Percentiles rank a stretch among this genome's conserved stretches.
Conservation (phyloP, 306 rosid species). For the Herpetospermum pedunculosum region DNA sequence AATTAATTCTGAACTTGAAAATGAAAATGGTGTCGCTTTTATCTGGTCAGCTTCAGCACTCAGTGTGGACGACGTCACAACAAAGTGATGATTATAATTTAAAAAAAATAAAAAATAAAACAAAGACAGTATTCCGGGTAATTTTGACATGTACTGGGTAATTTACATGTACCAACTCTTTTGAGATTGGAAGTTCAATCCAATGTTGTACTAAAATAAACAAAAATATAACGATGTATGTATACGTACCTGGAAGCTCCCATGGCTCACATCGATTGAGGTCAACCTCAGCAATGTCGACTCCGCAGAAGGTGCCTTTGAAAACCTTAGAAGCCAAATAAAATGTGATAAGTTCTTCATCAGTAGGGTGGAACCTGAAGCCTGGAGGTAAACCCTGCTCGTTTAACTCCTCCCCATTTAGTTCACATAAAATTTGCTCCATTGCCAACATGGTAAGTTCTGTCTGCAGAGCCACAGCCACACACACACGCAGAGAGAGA, state of each 20-base stretch:
- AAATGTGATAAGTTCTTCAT: slow-evolving; percentile 62
- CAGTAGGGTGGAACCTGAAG: slow-evolving; percentile 78
- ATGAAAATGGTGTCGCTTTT: not conserved
- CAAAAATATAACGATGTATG: too few species aligned
- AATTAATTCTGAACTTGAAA: not conserved
- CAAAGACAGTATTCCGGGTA: too few species aligned
- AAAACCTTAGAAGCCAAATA: slow-evolving; percentile 58
- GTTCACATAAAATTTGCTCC: slow-evolving; percentile 45
- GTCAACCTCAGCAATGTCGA: slow-evolving; percentile 55
- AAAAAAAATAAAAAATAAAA: not conserved
- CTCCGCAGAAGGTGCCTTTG: slow-evolving; percentile 21
- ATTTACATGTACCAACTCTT: too few species aligned
- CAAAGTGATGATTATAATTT: not conserved
- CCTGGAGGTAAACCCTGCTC: slow-evolving; percentile 75
- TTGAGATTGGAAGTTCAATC: too few species aligned
- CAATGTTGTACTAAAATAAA: too few species aligned
- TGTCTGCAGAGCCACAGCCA: not conserved
- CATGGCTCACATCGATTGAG: slow-evolving; percentile 74
- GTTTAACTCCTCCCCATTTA: slow-evolving; percentile 31
- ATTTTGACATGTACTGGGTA: too few species aligned
- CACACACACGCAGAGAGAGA: too few species aligned
- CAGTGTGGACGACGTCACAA: too few species aligned
- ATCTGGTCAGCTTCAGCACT: not conserved
- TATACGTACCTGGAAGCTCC: slow-evolving; percentile 62
- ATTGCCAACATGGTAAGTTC: slow-evolving; percentile 28